Conservation (phyloP, 2,329 filamentous ascomycete genomes). For the Phoma sp. region DNA sequence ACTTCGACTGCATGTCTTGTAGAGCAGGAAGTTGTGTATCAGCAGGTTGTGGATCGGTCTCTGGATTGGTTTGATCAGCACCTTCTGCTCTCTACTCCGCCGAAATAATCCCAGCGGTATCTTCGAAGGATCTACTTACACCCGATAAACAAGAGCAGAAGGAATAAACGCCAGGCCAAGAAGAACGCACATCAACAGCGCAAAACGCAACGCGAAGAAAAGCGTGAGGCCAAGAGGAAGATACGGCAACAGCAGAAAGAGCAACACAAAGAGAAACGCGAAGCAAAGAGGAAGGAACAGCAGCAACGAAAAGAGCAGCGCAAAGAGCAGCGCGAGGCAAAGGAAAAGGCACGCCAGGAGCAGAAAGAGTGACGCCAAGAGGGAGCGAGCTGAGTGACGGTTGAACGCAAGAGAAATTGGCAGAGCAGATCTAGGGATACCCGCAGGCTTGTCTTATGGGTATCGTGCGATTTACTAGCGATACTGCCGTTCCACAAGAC, state of each 20-base stretch:
- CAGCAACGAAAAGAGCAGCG: no score
- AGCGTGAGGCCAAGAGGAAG: background rate
- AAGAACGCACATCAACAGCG: background rate
- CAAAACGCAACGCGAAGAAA: background rate
- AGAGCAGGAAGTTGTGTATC: background rate
- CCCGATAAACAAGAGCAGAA: background rate
- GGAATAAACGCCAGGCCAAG: background rate
- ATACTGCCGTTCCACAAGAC: constrained; percentile 3
- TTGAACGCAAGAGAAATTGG: background rate
- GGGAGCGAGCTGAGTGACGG: background rate
- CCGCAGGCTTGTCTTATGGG: constrained; percentile 13
- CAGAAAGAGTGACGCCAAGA: background rate
- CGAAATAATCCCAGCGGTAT: no score
- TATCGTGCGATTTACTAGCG: constrained; percentile 12
- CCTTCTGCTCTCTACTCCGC: no score
- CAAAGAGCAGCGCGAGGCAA: no score
- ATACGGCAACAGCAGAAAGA: background rate
- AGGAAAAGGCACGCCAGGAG: background rate
- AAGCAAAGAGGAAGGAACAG: background rate
- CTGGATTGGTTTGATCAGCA: no score
- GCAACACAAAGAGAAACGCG: background rate
- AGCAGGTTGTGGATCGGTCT: no score
- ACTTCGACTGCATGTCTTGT: constrained; percentile 2
- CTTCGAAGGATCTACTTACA: background rate
- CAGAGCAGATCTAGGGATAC: constrained; percentile 2